Evolutionary conservation across 2,329 filamentous ascomycete genomes (phyloP), one percentile per base, ranked within the genome.

Genomic region (Fusarium robinianum): DNA sequence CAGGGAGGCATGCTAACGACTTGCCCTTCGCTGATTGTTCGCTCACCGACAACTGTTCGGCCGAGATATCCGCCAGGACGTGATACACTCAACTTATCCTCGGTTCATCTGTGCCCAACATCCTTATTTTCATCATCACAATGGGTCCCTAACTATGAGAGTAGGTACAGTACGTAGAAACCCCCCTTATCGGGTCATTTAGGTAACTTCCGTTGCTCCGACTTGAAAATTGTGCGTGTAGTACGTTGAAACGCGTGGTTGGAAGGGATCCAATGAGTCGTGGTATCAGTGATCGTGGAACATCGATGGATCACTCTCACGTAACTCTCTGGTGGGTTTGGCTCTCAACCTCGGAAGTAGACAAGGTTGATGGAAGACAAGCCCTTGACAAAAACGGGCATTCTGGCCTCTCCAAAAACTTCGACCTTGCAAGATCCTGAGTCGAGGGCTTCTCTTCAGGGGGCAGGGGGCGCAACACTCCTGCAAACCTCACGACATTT

Each of bases 151-250:
- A 16, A 34, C 19, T 37, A 24, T 17, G 35, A 30, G 7, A 14
- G n/a, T n/a, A n/a, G n/a, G n/a, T n/a, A n/a, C n/a, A n/a, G n/a
- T n/a, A n/a, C n/a, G n/a, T n/a, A n/a, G n/a, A n/a, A n/a, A n/a
- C n/a, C n/a, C n/a, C n/a, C n/a, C n/a, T n/a, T n/a, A n/a, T n/a
- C n/a, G n/a, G n/a, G n/a, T n/a, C n/a, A 18, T 55, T 51, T 39
- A n/a, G 45, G 41, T 6, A 60, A 48, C 29, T 44, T 60, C 57
- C 54, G 12, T 60, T 56, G 31, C 46, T 49, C 57, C 54, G 57
- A 34, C n/a, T 32, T 21, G 41, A 22, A 19, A n/a, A 23, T 27
- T 19, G 17, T 15, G 18, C 46, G 21, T 43, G 33, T 47, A n/a
- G n/a, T n/a, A n/a, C n/a, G 37, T 44, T 41, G 35, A 41, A 37